Evolutionary conservation across 495 filamentous ascomycete species (phyloP), one percentile per base, ranked within the genome.

Genomic region (Elasticomyces elasticus): DNA sequence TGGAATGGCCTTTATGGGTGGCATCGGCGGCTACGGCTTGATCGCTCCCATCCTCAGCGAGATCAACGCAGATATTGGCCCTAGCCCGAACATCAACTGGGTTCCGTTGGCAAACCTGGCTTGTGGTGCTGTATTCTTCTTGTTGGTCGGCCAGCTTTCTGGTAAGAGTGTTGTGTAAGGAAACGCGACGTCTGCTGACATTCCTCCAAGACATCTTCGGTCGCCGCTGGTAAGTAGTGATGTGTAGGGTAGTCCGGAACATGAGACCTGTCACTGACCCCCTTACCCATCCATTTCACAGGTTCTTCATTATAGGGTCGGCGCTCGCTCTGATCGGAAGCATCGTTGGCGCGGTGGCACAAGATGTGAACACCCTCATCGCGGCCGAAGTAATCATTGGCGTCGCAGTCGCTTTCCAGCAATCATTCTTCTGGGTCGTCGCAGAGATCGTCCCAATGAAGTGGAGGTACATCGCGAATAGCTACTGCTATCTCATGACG

Each of bases 151-250:
- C 13, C 72, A 74, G 33, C 56, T 79, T 6, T 68, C 69, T 15
- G 30, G 30, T 33, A 33, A 33, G 30, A 15, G 7, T 15, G 30
- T 7, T 33, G 30, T 7, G 7, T n/a, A n/a, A n/a, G n/a, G n/a
- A n/a, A n/a, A n/a, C n/a, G n/a, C n/a, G n/a, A n/a, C n/a, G n/a
- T n/a, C n/a, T n/a, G n/a, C n/a, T n/a, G n/a, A n/a, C n/a, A n/a
- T n/a, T n/a, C 30, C 7, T 33, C 15, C 7, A 7, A 1, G 75
- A 80, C 62, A 73, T 79, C 35, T 79, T 80, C 47, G 76, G 77
- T 35, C 70, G 76, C 37, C 68, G 74, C 53, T 77, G 69, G 55
- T 62, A 65, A 50, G 64, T 67, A 48, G 30, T n/a, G n/a, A n/a
- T n/a, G n/a, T n/a, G n/a, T n/a, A n/a, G n/a, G n/a, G n/a, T n/a